Evolutionary conservation across 2,329 filamentous ascomycete genomes (phyloP), one percentile per base, ranked within the genome.

Genomic region (Hymenoscyphus repandus): DNA sequence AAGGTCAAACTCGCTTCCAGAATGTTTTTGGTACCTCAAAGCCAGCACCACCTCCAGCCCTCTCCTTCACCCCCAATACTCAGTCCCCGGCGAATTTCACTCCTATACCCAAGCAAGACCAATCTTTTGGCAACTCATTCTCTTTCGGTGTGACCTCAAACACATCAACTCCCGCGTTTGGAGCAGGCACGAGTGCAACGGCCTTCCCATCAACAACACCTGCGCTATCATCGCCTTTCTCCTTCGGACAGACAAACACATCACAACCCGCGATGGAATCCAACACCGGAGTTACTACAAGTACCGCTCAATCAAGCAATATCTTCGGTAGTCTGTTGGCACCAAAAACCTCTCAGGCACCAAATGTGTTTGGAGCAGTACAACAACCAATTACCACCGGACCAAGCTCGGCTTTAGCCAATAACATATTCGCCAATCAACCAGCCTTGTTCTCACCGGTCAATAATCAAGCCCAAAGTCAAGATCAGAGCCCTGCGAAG

Each of bases 101-200:
- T 30, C 10, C 47, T 39, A 37, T 45, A 18, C 11, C 49, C 5
- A 44, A 54, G 32, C 49, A 38, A 39, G 31, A 12, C 22, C 49
- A 47, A 38, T 31, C 31, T 17, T 6, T 49, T 27, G 52, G 31
- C 22, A 55, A 47, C 15, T 12, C 39, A 5, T 58, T 61, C 47
- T 49, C 50, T 3, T 57, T 58, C 52, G 52, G 51, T n/a, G 34
- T 49, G 6, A 18, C 53, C 15, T 40, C 56, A 36, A 50, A 55
- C 22, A 33, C 47, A 6, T 12, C 54, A 44, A 27, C 56, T 20
- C 47, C 33, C 44, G 37, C 55, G 22, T 34, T 32, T 15, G 44
- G 6, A 15, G 11, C 6, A 27, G 6, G 15, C 22, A 6, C 12
- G 5, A 22, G 6, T 45, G 34, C 33, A 55, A 33, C 53, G 55